These are phyloP conservation scores for Nicotiana obtusifolia DNA, from an alignment of 257 asterid genomes.

Conservation along the genomic window DNA sequence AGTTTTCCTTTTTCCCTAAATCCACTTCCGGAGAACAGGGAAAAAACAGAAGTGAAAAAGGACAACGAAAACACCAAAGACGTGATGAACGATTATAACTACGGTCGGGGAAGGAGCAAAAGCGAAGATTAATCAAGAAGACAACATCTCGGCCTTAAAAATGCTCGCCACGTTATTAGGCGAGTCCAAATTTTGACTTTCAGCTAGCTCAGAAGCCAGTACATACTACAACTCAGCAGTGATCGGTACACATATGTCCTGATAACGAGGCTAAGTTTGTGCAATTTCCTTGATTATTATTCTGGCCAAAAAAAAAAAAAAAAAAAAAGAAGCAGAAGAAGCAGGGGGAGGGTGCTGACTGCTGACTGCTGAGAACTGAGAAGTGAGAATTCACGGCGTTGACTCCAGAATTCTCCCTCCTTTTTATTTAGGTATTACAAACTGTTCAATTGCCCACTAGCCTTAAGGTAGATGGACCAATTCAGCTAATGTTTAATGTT, in stretches of 20 bases:
- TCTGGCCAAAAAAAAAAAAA: not conserved
- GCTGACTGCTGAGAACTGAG: no score
- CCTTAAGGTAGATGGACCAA: not conserved
- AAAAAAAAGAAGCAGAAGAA: no score
- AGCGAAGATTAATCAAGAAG: no score
- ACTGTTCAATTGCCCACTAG: not conserved
- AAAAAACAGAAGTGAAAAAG: not conserved
- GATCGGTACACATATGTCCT: slow-evolving; percentile 11
- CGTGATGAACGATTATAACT: not conserved
- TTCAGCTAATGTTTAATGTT: not conserved
- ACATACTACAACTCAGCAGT: not conserved
- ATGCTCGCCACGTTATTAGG: not conserved
- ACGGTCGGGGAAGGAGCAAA: not conserved
- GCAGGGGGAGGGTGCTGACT: no score
- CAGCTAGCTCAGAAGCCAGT: not conserved
- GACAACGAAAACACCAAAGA: not conserved
- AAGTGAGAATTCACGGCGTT: not conserved
- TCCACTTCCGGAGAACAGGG: not conserved
- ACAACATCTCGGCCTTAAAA: not conserved
- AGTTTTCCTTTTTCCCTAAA: not conserved
- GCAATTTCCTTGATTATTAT: not conserved
- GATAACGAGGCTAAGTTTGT: not conserved
- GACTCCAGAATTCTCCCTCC: slow-evolving; percentile 3
- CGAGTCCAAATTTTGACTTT: not conserved
- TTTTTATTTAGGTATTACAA: not conserved